Evolutionary conservation across 2,329 filamentous ascomycete genomes (phyloP).

Genomic region (Verticillium isaacii): DNA sequence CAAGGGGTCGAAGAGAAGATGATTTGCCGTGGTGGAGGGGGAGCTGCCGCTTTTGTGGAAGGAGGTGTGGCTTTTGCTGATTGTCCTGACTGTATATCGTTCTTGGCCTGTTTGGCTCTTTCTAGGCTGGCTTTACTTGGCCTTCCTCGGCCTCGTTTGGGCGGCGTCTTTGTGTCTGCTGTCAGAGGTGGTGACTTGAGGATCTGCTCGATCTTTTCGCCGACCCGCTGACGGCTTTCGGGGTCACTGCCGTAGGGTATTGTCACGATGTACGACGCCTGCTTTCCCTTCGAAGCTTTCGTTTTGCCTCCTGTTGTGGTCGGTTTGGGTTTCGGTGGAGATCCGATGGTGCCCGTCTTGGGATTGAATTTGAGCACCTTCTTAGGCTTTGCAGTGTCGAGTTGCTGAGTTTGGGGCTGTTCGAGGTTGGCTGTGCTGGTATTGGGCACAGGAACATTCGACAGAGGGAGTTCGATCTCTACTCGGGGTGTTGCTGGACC

Average conservation of each 20-base stretch:
- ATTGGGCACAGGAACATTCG: background rate
- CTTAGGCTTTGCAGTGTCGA: conserved; percentile 27
- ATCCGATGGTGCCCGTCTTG: conserved; percentile 58
- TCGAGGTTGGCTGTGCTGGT: conserved; percentile 1
- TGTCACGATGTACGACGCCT: conserved; percentile 5
- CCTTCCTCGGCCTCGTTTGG: conserved; percentile 10
- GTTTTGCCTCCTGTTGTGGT: conserved; percentile 11
- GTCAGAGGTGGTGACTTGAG: conserved; percentile 26
- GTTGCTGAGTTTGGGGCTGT: conserved; percentile 1
- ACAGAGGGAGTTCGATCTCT: background rate
- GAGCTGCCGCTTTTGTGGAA: conserved; percentile 15
- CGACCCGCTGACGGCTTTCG: conserved; percentile 41
- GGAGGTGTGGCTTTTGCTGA: conserved; percentile 37
- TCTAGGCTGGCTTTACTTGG: conserved; percentile 20
- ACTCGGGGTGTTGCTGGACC: background rate
- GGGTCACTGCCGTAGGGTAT: conserved; percentile 24
- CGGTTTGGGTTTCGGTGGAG: conserved; percentile 52
- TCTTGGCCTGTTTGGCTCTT: conserved; percentile 15
- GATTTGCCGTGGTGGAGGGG: background rate
- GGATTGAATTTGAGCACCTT: conserved; percentile 54
- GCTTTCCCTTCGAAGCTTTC: conserved; percentile 3
- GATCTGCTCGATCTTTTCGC: conserved; percentile 59
- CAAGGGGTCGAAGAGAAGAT: conserved; percentile 50
- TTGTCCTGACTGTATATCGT: background rate
- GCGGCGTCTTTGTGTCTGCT: conserved; percentile 18